Base-by-base conservation (phyloP, 805 yeast species). In the Vanderwaltozyma verrucispora region DNA sequence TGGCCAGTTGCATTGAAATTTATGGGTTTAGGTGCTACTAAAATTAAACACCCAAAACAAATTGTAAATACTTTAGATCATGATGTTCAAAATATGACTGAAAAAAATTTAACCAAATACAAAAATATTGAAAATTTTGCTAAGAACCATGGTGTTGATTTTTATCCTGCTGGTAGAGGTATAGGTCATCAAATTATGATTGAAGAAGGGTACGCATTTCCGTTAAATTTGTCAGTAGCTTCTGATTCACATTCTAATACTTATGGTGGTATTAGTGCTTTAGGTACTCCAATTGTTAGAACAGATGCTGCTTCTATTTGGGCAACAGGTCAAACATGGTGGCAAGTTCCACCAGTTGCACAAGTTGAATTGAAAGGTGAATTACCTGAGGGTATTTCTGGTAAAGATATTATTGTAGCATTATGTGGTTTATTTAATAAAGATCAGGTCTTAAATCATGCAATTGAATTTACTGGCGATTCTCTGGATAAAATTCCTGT, bases 251-350 rank as follows among this genome's bases (percentile, higher is more conserved):
- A 92, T 61, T 87, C 96, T 10, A 92, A 92, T 60, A 92, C 96
- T 27, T 92, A 92, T 56, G 98, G 99, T 49, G 99, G 99, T 55
- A 69, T 92, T 33, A 97, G 97, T 15, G 69, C 95, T 17, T 67
- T 92, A 40, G 99, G 99, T 36, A 94, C 98, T 3, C 97, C 99
- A 9, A 82, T 92, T 38, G 99, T 92, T 39, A 75, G 99, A 63
- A 92, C 99, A 0, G 99, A 92, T 63, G 98, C 97, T 17, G 99
- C 99, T 4, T 77, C 96, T 9, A 89, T 92, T 47, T 92, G 99
- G 99, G 97, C 99, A 11, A 92, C 99, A 0, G 97, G 97, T 29
- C 94, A 87, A 65, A 92, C 98, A 3, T 92, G 99, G 99, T 92
- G 98, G 98, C 98, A 94, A 73, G 85, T 92, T 38, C 99, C 99